Conservation (phyloP, 306 rosid genomes). For the Prosopis cineraria region DNA sequence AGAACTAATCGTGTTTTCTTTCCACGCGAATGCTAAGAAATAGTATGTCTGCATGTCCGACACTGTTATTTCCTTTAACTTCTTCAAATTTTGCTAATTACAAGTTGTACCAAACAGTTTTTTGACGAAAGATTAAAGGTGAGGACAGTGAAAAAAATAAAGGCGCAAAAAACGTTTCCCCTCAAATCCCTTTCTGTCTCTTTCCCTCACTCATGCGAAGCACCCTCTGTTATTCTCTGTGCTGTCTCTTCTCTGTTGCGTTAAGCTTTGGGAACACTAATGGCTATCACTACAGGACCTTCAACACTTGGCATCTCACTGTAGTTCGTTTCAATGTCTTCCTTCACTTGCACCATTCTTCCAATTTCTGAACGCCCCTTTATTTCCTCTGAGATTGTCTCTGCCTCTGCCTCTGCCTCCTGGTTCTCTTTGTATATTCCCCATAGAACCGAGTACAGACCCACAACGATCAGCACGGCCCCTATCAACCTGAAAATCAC, state of each 20-base stretch:
- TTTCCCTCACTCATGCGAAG: neutral
- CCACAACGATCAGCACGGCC: conserved; percentile 70
- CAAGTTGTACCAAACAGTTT: conserved; percentile 40
- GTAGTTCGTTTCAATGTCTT: conserved; percentile 46
- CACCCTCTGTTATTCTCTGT: conserved; percentile 33
- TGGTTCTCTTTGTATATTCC: conserved; percentile 77
- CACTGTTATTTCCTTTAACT: conserved; percentile 24
- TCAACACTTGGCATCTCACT: conserved; percentile 53
- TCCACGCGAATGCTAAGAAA: no score
- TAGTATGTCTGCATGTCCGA: no score
- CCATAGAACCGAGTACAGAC: conserved; percentile 90
- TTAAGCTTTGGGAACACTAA: conserved; percentile 44
- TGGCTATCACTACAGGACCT: conserved; percentile 25
- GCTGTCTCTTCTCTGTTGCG: neutral
- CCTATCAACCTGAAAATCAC: conserved; percentile 60
- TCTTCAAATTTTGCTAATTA: conserved; percentile 38
- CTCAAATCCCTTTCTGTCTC: conserved; percentile 18
- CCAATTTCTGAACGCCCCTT: conserved; percentile 34
- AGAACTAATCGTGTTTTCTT: neutral
- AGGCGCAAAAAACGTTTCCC: conserved; percentile 33
- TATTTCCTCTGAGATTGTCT: conserved; percentile 30
- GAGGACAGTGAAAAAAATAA: conserved; percentile 25
- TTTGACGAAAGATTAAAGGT: conserved; percentile 13
- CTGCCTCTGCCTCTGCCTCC: conserved; percentile 57
- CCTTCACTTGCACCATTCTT: conserved; percentile 40